Percentiles rank a stretch among this genome's conserved stretches.
phyloP scores from a whole-genome alignment of 768 basidiomycete genomes.

The Vishniacozyma victoriae region DNA sequence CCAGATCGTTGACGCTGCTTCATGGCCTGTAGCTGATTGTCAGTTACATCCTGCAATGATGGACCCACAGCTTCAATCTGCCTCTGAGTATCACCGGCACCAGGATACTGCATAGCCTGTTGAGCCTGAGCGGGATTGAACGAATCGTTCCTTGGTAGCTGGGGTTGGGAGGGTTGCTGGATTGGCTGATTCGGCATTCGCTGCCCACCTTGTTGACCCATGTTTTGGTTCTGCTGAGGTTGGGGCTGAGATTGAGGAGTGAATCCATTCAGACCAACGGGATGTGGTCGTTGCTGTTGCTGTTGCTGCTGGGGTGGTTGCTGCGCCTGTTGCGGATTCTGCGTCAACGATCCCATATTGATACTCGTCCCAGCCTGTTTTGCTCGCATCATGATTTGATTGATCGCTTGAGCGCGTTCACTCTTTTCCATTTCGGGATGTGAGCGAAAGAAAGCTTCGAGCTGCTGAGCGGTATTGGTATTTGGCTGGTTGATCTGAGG shows the following conservation, averaged over 20 bases:
- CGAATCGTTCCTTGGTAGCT: no score
- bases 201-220: conserved; percentile 2
- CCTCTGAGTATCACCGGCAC: not conserved
- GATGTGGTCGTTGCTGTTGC: not conserved
- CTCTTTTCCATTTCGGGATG: no score
- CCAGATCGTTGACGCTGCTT: conserved; percentile 25
- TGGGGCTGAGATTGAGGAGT: not conserved
- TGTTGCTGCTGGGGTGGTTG: not conserved
- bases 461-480: no score
- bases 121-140: not conserved
- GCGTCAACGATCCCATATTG: no score
- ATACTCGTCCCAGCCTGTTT: no score
- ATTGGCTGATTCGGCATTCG: conserved; percentile 7
- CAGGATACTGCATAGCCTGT: conserved; percentile 5
- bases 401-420: no score
- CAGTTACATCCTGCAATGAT: not conserved
- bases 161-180: conserved; percentile 4
- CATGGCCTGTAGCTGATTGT: conserved; percentile 30
- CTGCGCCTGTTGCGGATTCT: not conserved
- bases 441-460: no score
- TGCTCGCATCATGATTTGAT: no score
- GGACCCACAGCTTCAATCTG: conserved; percentile 32
- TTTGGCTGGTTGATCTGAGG: no score
- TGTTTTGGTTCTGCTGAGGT: conserved; percentile 8
- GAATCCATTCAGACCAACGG: no score